Evolutionary conservation across 108 stramenopile species (phyloP), one percentile per base, ranked within the genome.

Genomic region (Bacterosira constricta): DNA sequence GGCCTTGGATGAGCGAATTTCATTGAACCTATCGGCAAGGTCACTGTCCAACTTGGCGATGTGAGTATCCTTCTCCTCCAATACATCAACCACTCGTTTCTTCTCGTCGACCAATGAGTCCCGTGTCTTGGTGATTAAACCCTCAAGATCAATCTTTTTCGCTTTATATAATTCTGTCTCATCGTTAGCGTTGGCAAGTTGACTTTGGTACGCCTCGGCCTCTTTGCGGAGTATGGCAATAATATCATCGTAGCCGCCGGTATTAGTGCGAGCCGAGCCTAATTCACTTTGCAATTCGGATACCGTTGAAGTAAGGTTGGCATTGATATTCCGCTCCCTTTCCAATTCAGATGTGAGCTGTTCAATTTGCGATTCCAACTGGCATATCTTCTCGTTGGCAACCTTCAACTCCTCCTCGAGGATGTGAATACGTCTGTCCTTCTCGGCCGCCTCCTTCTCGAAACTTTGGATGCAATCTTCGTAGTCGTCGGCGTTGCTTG

Each of bases 1-100:
- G 9, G 2, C 39, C 26, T 71, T 59, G 12, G 46, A 32, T 8
- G 57, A 17, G n/a, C 59, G 8, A n/a, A 71, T 47, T 18, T 64
- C 69, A 6, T 66, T 49, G 0, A 50, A 5, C 37, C 52, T 67
- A 13, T 79, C 49, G 0, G 63, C 77, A 27, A 79, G 56, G 9
- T 79, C 69, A 46, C 35, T 42, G 8, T 79, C 69, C 46, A 79
- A 41, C 34, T 57, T 9, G 6, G 69, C 64, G 17, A 79, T 79
- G 17, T 30, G 29, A 7, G 29, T 71, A 17, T 64, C 70, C 54
- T 71, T 79, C 23, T 65, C 64, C 20, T 49, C 55, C 31, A 79
- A 26, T 23, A 20, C 44, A 12, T 44, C 38, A 32, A 29, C 12
- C 7, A 36, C 69, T n/a, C 57, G 59, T 32, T 70, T 50, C 8